Conservation (phyloP, 306 rosid species). For the Aeschynomene evenia region DNA sequence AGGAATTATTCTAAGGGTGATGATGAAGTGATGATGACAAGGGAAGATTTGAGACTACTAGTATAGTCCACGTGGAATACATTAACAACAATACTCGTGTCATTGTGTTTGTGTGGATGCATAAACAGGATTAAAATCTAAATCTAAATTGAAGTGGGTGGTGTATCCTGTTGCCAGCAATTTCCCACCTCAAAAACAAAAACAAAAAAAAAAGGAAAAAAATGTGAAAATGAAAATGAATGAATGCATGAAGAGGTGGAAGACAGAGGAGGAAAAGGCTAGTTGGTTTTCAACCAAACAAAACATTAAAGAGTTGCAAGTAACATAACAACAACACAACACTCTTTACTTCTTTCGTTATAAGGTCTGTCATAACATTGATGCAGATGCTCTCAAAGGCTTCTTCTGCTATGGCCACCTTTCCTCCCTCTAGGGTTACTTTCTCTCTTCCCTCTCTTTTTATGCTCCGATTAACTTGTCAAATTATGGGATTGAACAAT, state of each 20-base stretch:
- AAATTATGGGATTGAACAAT: background rate
- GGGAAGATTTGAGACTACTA: background rate
- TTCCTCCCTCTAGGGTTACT: conserved; percentile 61
- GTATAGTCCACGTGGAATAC: conserved; percentile 17
- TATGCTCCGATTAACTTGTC: background rate
- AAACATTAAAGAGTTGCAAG: conserved; percentile 13
- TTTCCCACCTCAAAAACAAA: conserved; percentile 14
- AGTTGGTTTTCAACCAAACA: conserved; percentile 28
- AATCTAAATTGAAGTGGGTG: background rate
- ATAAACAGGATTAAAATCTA: background rate
- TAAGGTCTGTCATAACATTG: background rate
- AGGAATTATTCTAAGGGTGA: background rate
- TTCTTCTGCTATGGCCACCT: conserved; percentile 64
- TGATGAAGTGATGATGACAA: background rate
- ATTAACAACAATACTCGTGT: background rate
- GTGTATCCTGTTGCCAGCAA: background rate
- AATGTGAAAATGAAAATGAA: background rate
- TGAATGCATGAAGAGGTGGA: conserved; percentile 24
- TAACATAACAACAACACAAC: background rate
- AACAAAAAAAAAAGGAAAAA: background rate
- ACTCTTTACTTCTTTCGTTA: too few relatives aligned
- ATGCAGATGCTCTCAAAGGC: conserved; percentile 63
- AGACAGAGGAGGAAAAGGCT: conserved; percentile 9
- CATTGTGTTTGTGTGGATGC: background rate
- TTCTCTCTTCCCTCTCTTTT: background rate